A percentile compares a stretch with the other conserved stretches of the same genome.
These are phyloP conservation scores for Hypoxylon sp. DNA, from an alignment of 2,329 filamentous ascomycete species.

Conservation along the genomic window DNA sequence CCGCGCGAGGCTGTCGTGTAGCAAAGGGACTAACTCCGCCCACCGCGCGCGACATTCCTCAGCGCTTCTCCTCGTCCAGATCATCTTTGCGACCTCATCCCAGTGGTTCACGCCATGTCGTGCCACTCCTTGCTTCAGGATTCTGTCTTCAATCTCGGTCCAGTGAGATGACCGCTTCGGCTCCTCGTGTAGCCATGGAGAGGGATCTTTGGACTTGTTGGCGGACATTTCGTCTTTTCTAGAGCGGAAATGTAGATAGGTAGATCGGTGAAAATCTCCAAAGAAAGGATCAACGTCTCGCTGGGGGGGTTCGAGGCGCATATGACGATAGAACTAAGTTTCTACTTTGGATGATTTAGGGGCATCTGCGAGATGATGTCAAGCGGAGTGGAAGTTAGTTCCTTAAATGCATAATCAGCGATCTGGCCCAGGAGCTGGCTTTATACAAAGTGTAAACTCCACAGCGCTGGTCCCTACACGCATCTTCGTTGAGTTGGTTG, in stretches of 20 bases:
- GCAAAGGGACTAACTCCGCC: slow-evolving; percentile 32
- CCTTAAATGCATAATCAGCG: neutral
- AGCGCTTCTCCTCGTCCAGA: slow-evolving; percentile 32
- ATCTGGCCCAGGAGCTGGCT: slow-evolving; percentile 1
- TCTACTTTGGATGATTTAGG: neutral
- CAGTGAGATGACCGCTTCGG: slow-evolving; percentile 7
- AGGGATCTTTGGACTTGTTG: neutral
- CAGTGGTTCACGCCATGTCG: slow-evolving; percentile 37
- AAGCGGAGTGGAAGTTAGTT: slow-evolving; percentile 13
- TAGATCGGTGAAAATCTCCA: neutral
- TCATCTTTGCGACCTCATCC: slow-evolving; percentile 35
- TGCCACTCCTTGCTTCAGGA: slow-evolving; percentile 36
- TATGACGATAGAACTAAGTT: neutral
- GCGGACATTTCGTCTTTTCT: slow-evolving; percentile 2
- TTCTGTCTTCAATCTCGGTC: slow-evolving; percentile 41
- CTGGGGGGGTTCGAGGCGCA: neutral
- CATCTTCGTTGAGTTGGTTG: neutral
- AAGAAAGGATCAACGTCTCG: neutral
- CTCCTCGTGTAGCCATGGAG: neutral
- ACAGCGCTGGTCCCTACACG: neutral
- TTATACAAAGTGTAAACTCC: slow-evolving; percentile 18
- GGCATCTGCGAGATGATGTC: slow-evolving; percentile 16
- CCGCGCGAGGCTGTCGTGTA: slow-evolving; percentile 24
- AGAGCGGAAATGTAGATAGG: neutral
- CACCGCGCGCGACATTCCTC: slow-evolving; percentile 37